These are phyloP conservation scores for Solanum verrucosum DNA, from an alignment of 257 asterid species.

Conservation along the genomic window DNA sequence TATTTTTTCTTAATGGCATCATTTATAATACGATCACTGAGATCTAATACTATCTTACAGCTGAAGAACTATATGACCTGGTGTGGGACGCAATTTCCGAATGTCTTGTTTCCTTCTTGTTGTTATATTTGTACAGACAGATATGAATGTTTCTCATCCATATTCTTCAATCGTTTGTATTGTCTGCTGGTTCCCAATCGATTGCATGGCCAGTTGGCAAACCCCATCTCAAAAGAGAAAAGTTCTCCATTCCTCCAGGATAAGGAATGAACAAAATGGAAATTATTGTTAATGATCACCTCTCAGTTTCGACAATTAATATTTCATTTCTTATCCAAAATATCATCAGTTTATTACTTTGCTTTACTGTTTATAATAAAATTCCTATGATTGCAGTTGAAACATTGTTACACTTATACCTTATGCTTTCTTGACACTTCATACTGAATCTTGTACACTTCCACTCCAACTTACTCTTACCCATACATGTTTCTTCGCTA, in stretches of 20 bases:
- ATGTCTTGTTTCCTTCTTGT: neutral
- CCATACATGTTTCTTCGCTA: conserved; percentile 11
- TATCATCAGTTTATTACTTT: neutral
- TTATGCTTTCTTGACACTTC: neutral
- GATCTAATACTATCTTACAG: neutral
- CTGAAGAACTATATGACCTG: neutral
- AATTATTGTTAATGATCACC: neutral
- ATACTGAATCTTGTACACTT: neutral
- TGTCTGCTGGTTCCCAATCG: neutral
- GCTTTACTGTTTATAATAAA: neutral
- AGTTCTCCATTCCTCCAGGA: neutral
- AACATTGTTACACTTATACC: neutral
- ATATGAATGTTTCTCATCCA: neutral
- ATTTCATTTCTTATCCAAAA: neutral
- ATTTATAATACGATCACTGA: neutral
- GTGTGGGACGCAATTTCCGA: neutral
- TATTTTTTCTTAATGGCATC: neutral
- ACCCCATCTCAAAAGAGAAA: neutral
- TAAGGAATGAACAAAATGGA: neutral
- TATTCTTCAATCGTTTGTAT: neutral
- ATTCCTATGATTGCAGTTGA: neutral
- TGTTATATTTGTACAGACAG: neutral
- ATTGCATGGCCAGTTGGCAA: neutral
- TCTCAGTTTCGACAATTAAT: neutral
- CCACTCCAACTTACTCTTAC: neutral